Base-by-base conservation (phyloP, 192 early-diverging fungal species). In the Mortierella claussenii region DNA sequence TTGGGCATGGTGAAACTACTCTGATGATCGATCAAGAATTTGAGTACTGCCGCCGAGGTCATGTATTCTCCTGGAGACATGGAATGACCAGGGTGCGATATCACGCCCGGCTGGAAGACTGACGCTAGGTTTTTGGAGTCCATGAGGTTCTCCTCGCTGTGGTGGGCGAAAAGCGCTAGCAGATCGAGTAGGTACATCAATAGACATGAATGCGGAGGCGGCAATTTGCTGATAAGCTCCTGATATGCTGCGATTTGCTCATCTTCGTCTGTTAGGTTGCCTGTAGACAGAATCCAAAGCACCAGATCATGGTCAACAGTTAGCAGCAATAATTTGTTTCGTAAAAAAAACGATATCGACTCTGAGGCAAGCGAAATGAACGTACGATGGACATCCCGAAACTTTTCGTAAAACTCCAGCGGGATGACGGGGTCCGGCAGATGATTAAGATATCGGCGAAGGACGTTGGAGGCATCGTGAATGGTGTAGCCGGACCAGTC, bases 391-490 rank as follows among this genome's bases (percentile, higher is more conserved):
- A 89, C 85, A 45, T 87, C 83, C 44, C 91, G 68, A 55, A 93
- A 93, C 27, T 73, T 63, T 52, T 88, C 79, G 66, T 92, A 93
- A 66, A 69, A 84, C 30, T 87, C 82, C 48, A 83, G 73, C 17
- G 91, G 81, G 37, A 94, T 92, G 36, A 94, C 90, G 13, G 90
- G 89, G 44, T 89, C 89, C 7, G 92, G 92, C 13, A 94, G 78
- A 60, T 86, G 79, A 43, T 86, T 90, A 55, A 94, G 68, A 68
- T 89, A 94, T 36, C 91, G 81, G 5, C 91, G 86, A 54, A 92
- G 78, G 34, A 94, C 78, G 37, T 88, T 92, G 15, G 90, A 91
- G n/a, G 88, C 88, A 69, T 94, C 92, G 74, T 94, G 92, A 17
- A 92, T 83, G 2, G 90, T 90, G 74, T 88, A 94, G 23, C 84